Conservation (phyloP, 306 rosid species). For the Abrus pulchellus region DNA sequence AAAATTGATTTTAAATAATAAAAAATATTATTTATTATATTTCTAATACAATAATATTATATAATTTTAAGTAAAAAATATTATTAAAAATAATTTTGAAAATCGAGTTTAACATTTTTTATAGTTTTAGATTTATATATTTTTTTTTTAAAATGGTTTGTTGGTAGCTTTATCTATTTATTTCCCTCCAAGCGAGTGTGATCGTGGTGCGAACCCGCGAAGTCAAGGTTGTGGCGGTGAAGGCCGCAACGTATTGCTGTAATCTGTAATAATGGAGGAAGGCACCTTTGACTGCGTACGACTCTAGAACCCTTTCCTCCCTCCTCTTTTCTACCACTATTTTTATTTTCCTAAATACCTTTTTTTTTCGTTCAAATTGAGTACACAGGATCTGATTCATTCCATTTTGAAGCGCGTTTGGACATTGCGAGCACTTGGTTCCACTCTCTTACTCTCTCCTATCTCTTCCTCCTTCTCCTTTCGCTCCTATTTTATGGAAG, state of each 20-base stretch:
- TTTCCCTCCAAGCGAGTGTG: slow-evolving; percentile 26
- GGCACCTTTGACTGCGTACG: slow-evolving; percentile 66
- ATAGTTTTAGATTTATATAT: no score
- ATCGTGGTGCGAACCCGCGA: neutral
- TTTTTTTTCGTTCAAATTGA: neutral
- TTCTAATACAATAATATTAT: no score
- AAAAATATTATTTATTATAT: no score
- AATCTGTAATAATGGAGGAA: slow-evolving; percentile 59
- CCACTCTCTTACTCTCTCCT: slow-evolving; percentile 2
- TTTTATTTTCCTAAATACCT: neutral
- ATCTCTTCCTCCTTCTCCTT: neutral
- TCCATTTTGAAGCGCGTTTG: slow-evolving; percentile 84
- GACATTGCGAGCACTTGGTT: slow-evolving; percentile 76
- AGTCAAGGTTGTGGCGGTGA: neutral
- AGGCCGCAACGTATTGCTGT: neutral
- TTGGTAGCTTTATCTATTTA: no score
- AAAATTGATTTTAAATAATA: no score
- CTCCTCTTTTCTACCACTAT: neutral
- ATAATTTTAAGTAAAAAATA: no score
- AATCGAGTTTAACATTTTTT: no score
- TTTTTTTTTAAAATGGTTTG: no score
- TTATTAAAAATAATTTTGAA: no score
- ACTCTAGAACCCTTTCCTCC: slow-evolving; percentile 21
- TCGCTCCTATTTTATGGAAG: neutral
- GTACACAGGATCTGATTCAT: slow-evolving; percentile 69